A percentile compares a stretch with the other conserved stretches of the same genome.
phyloP scores from a whole-genome alignment of 345 rosid genomes.

The Pugionium cornutum region DNA sequence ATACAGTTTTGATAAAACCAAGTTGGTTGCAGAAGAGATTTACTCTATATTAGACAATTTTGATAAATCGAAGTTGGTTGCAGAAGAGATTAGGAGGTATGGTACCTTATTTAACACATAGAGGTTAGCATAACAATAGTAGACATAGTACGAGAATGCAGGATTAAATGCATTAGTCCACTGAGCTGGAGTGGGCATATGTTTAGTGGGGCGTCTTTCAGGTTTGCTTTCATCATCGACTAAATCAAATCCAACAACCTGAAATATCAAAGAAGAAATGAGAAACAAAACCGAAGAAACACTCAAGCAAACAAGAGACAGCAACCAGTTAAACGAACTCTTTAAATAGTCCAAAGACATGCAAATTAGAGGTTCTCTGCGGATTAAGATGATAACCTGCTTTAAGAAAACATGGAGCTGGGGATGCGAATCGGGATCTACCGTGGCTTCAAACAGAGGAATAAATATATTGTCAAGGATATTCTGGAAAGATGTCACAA shows the following conservation, averaged over 20 bases:
- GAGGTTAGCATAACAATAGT: constrained; percentile 95
- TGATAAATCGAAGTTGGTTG: too few relatives aligned
- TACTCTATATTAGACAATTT: too few relatives aligned
- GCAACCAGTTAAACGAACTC: neutral
- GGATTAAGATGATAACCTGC: constrained; percentile 56
- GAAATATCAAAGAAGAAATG: neutral
- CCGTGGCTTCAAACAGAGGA: constrained; percentile 95
- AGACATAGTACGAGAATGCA: constrained; percentile 88
- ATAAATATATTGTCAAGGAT: constrained; percentile 96
- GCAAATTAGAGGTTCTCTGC: neutral
- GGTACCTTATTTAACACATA: constrained; percentile 89
- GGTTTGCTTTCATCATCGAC: constrained; percentile 99
- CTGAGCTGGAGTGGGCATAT: constrained; percentile 99
- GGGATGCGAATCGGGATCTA: constrained; percentile 99
- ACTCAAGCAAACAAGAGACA: neutral
- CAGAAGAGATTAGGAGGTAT: constrained; percentile 3
- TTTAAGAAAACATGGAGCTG: constrained; percentile 96
- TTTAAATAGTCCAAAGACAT: constrained; percentile 8
- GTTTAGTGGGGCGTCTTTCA: constrained; percentile 99
- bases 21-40: neutral
- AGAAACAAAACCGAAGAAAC: too few relatives aligned
- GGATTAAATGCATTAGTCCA: constrained; percentile 99
- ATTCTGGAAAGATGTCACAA: constrained; percentile 97
- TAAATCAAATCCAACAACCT: constrained; percentile 98
- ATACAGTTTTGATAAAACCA: constrained; percentile 21